Base-by-base conservation (phyloP, 495 filamentous ascomycete species). In the Penicillium tannophilum region DNA sequence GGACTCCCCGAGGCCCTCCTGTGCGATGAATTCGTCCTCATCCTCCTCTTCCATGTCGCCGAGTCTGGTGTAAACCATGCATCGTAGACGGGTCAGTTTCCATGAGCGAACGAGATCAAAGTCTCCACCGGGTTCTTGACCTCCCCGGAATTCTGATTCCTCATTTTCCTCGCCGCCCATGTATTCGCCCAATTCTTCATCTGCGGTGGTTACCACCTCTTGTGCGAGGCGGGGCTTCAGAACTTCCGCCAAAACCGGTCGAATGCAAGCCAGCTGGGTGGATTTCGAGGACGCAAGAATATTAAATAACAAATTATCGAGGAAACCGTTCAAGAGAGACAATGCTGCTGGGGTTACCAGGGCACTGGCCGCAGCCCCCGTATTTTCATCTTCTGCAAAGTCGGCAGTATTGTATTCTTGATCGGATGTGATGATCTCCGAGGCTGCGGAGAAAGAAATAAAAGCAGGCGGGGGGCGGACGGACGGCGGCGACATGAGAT, bases 1-100 rank as follows among this genome's bases (percentile, higher is more conserved):
- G 62, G 77, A 58, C 39, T 84, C 80, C 11, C 84, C 79, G 6
- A 90, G 79, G 43, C 87, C 81, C 35, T 92, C 89, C 62, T 88
- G 82, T 47, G 88, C 81, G 63, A 92, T 89, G 62, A 87, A 90
- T 61, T 85, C 86, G 66, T 97, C 92, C 69, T 98, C 94, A 52
- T 98, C 95, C 63, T 97, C 91, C 74, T 97, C 93, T 72, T 99
- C 95, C 83, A 99, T 86, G 65, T 99, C 94, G 24, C 95, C 95
- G 14, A 99, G 76, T 11, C 92, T 92, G 7, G 91, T 98, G 70
- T 98, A 98, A 17, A 98, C 93, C 95, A 99, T 98, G 67, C 93
- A 94, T 54, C 94, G 85, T 55, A 99, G 75, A 50, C 95, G 87
- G 1, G 91, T 93, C 52, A 93, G 82, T 72, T 92, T 96, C 92